Evolutionary conservation across 1,284 basidiomycete species (phyloP).

Genomic region (Heterobasidion parviporum): DNA sequence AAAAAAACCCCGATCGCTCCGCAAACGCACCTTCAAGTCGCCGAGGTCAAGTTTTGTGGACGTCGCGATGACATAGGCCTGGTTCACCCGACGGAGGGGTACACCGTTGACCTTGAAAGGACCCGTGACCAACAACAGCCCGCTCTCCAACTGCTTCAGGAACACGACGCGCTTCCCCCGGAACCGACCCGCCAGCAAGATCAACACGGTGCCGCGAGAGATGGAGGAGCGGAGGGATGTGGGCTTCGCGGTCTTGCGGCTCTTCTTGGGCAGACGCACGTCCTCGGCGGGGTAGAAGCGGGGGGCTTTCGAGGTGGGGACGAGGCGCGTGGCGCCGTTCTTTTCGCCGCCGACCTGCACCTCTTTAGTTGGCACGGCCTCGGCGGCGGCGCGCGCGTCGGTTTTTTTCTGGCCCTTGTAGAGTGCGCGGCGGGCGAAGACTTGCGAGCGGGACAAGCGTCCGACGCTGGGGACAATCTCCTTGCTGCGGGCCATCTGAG

Average conservation of each 20-base stretch:
- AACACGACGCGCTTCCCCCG: constrained; percentile 98
- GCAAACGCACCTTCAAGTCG: constrained; percentile 58
- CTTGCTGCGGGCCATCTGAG: constrained; percentile 89
- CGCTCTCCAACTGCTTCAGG: constrained; percentile 93
- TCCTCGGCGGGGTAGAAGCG: constrained; percentile 99
- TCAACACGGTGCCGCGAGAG: constrained; percentile 92
- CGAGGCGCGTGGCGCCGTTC: constrained; percentile 85
- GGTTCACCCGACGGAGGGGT: constrained; percentile 95
- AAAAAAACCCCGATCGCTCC: neutral
- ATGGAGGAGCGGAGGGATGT: constrained; percentile 82
- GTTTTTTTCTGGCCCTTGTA: constrained; percentile 78
- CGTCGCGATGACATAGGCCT: constrained; percentile 98
- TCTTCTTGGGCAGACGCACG: constrained; percentile 84
- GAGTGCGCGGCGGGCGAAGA: constrained; percentile 75
- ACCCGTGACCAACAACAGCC: constrained; percentile 92
- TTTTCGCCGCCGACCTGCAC: constrained; percentile 84
- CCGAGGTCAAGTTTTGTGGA: constrained; percentile 91
- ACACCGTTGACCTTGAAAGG: constrained; percentile 99
- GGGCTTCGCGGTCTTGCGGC: constrained; percentile 79
- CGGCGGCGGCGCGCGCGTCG: constrained; percentile 53
- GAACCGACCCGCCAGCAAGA: constrained; percentile 97
- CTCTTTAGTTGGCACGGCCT: constrained; percentile 63
- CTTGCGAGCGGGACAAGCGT: constrained; percentile 76
- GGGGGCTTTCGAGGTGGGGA: constrained; percentile 82
- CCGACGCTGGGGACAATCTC: constrained; percentile 81